Conservation (phyloP, 176 grass and related monocot genomes). For the Triticum turgidum region DNA sequence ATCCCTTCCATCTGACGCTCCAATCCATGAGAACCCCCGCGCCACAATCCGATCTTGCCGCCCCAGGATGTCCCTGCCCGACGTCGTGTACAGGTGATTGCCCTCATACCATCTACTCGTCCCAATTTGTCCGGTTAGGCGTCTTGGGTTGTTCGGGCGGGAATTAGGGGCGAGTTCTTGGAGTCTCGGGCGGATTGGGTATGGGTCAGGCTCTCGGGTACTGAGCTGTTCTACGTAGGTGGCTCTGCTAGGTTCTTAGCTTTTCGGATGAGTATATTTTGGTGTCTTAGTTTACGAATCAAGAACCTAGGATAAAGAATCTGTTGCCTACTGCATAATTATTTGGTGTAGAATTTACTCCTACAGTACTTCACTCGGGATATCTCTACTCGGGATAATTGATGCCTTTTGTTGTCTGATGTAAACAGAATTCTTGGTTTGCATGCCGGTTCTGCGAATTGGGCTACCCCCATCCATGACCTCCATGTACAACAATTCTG, state of each 20-base stretch:
- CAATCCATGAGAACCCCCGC: slow-evolving; percentile 46
- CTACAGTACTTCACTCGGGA: neutral
- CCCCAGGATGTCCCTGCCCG: slow-evolving; percentile 66
- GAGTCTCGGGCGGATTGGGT: neutral
- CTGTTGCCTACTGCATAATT: neutral
- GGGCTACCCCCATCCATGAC: neutral
- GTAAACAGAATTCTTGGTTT: neutral
- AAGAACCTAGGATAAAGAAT: neutral
- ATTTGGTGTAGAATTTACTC: neutral
- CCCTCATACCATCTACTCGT: neutral
- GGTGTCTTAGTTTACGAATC: slow-evolving; percentile 4
- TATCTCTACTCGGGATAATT: neutral
- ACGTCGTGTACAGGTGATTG: slow-evolving; percentile 66
- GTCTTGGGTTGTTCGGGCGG: neutral
- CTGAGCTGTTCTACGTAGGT: neutral
- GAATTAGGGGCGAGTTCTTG: neutral
- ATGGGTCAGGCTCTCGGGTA: neutral
- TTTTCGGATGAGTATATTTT: slow-evolving; percentile 16
- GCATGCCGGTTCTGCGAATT: neutral
- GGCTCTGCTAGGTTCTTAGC: neutral
- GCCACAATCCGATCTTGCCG: slow-evolving; percentile 27
- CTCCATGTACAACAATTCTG: neutral
- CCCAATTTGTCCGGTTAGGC: neutral
- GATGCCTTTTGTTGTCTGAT: neutral
- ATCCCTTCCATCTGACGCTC: neutral